A percentile compares a stretch with the other conserved stretches of the same genome.
These are phyloP conservation scores for Debaryomycetaceae sp. DNA, from an alignment of 1,139 yeast genomes.

Conservation along the genomic window DNA sequence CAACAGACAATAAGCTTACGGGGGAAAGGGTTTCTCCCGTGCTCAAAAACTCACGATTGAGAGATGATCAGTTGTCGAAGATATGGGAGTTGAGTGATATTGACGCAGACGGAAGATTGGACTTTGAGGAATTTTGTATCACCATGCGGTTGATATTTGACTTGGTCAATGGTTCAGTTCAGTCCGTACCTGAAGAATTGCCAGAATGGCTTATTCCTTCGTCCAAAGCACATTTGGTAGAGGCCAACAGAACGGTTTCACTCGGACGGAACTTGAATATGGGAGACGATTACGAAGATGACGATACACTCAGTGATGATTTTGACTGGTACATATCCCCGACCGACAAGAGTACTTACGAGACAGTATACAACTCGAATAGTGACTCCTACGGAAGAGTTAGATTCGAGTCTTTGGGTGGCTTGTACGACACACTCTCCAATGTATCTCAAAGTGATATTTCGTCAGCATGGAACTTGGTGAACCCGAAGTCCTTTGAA, in stretches of 20 bases:
- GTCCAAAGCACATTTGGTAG: constrained; percentile 77
- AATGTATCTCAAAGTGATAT: constrained; percentile 82
- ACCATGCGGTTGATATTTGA: constrained; percentile 95
- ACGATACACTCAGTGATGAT: constrained; percentile 55
- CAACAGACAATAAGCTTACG: constrained; percentile 69
- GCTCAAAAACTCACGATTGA: constrained; percentile 81
- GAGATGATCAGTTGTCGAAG: constrained; percentile 68
- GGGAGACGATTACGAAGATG: constrained; percentile 54
- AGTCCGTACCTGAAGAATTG: constrained; percentile 61
- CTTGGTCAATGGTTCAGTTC: constrained; percentile 70
- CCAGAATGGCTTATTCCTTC: constrained; percentile 95
- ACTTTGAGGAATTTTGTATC: constrained; percentile 95
- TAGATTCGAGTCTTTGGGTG: constrained; percentile 65
- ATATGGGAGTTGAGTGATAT: constrained; percentile 94
- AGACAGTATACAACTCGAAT: constrained; percentile 70
- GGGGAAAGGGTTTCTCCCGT: constrained; percentile 88
- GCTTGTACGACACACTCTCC: constrained; percentile 62
- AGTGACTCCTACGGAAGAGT: constrained; percentile 83
- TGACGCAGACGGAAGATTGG: constrained; percentile 85
- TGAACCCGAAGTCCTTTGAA: constrained; percentile 82
- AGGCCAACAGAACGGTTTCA: constrained; percentile 68
- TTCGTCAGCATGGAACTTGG: constrained; percentile 92
- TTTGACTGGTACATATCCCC: constrained; percentile 98
- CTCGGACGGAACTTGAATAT: constrained; percentile 25
- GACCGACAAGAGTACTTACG: constrained; percentile 73